Percentiles rank a stretch among this genome's conserved stretches.
These are phyloP conservation scores for Tuber indicum DNA, from an alignment of 495 filamentous ascomycete genomes.

Conservation along the genomic window DNA sequence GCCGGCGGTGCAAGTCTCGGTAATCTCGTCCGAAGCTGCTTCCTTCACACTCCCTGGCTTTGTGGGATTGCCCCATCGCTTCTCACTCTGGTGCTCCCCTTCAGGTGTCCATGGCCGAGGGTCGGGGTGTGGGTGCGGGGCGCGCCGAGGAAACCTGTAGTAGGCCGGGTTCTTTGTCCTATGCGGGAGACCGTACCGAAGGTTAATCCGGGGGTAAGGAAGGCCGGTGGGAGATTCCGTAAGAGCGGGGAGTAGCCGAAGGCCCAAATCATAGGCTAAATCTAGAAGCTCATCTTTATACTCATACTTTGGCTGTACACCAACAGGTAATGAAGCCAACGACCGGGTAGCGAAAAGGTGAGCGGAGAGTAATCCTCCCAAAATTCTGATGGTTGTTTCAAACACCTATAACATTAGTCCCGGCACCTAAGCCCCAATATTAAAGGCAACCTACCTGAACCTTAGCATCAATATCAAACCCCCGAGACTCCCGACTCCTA, in stretches of 20 bases:
- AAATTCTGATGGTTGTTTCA: conserved; percentile 88
- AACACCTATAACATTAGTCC: conserved; percentile 62
- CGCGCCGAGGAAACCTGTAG: conserved; percentile 46
- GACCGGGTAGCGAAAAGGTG: conserved; percentile 87
- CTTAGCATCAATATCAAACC: conserved; percentile 94
- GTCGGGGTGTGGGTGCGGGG: conserved; percentile 52
- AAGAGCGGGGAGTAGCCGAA: conserved; percentile 82
- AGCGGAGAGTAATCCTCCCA: conserved; percentile 85
- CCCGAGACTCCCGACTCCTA: conserved; percentile 49
- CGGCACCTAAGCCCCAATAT: not conserved
- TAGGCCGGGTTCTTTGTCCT: conserved; percentile 47
- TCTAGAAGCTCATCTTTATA: conserved; percentile 87
- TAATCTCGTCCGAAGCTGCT: conserved; percentile 59
- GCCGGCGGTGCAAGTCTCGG: conserved; percentile 92
- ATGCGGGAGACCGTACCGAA: conserved; percentile 75
- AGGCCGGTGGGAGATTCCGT: conserved; percentile 75
- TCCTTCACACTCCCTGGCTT: conserved; percentile 32
- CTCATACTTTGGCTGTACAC: conserved; percentile 49
- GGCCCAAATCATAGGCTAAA: conserved; percentile 74
- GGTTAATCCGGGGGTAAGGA: conserved; percentile 90
- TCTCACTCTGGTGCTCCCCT: conserved; percentile 33
- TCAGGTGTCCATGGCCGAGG: conserved; percentile 28
- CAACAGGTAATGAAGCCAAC: conserved; percentile 22
- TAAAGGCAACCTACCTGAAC: conserved; percentile 47
- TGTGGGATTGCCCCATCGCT: conserved; percentile 31